A percentile compares a stretch with the other conserved stretches of the same genome.
Evolutionary conservation across 352 stramenopile species (phyloP).

Genomic region (Phytopythium cucurbitacearum): DNA sequence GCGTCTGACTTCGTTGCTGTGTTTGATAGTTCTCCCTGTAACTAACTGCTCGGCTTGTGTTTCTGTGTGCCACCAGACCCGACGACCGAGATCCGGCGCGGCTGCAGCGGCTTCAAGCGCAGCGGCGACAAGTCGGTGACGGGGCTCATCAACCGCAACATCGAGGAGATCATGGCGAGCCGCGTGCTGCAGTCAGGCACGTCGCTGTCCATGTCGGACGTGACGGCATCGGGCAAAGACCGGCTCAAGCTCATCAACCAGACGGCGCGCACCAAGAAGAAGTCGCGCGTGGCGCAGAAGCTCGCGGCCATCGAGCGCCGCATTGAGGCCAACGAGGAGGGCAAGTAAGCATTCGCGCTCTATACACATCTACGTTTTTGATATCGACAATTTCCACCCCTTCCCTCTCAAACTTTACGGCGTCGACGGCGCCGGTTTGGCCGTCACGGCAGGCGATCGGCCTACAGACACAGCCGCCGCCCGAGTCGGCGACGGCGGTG

Average conservation of each 20-base stretch:
- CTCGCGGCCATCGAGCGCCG: conserved; percentile 66
- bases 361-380: no score
- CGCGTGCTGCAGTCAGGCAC: conserved; percentile 73
- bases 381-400: no score
- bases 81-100: conserved; percentile 75
- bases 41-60: neutral
- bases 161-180: conserved; percentile 85
- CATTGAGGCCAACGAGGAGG: conserved; percentile 79
- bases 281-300: conserved; percentile 81
- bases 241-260: conserved; percentile 86
- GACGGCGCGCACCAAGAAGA: conserved; percentile 78
- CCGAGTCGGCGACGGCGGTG: conserved; percentile 1
- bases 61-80: conserved; percentile 35
- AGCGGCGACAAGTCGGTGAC: conserved; percentile 73
- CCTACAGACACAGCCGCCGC: neutral
- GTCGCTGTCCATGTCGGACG: conserved; percentile 50
- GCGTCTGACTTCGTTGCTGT: neutral
- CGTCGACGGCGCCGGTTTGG: no score
- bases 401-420: no score
- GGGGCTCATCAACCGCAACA: conserved; percentile 84
- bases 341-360: conserved; percentile 8
- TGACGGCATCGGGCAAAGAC: conserved; percentile 74
- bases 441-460: no score
- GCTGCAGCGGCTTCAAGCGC: conserved; percentile 69
- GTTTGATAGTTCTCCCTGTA: neutral